A percentile compares a stretch with the other conserved stretches of the same genome.
These are phyloP conservation scores for Coniochaeta hoffmannii DNA, from an alignment of 2,329 filamentous ascomycete species.

Conservation along the genomic window DNA sequence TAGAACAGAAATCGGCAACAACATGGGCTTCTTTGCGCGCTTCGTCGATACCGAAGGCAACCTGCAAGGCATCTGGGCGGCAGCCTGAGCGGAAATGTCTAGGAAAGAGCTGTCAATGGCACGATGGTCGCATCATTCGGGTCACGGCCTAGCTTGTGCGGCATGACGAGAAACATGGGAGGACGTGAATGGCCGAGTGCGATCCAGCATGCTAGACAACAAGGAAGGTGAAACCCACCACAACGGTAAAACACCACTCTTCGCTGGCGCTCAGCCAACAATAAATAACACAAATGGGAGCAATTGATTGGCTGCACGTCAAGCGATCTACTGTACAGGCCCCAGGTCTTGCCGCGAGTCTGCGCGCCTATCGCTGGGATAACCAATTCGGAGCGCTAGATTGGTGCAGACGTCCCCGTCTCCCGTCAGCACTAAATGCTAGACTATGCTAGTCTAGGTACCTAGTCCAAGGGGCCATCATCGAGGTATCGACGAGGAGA, in stretches of 20 bases:
- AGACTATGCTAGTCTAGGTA: too few species aligned
- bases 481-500: too few species aligned
- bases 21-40: constrained; percentile 26
- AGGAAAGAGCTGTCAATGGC: background rate
- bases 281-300: background rate
- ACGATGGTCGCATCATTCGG: background rate
- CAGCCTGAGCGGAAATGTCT: background rate
- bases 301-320: background rate
- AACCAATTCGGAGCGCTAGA: too few species aligned
- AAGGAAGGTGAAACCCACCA: background rate
- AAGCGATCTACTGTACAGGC: background rate
- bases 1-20: constrained; percentile 25
- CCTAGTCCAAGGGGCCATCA: too few species aligned
- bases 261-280: background rate
- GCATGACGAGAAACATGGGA: background rate
- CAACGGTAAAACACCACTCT: background rate
- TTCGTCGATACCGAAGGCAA: constrained; percentile 32
- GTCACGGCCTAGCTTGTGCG: background rate
- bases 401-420: background rate
- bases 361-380: too few species aligned
- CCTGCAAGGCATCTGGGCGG: constrained; percentile 2
- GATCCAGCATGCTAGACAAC: background rate
- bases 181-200: background rate
- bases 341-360: too few species aligned
- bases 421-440: background rate